Evolutionary conservation across 2,329 filamentous ascomycete genomes (phyloP).

Genomic region (Stachybotrys echinatus): DNA sequence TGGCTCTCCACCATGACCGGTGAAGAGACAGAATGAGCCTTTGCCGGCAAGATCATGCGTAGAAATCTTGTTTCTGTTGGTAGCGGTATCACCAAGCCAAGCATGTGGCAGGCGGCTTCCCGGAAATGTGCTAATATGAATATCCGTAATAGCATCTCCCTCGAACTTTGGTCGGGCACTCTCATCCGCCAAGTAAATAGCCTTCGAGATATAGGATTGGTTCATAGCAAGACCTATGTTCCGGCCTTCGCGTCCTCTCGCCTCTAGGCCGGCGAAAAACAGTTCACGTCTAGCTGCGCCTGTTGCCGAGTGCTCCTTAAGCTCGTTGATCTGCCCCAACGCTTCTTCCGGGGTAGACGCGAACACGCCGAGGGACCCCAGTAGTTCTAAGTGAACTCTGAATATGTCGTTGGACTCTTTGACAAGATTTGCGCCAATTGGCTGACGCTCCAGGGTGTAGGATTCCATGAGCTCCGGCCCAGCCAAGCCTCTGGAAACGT

Average conservation of each 20-base stretch:
- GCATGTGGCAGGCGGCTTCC: constrained; percentile 56
- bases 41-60: constrained; percentile 5
- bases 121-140: constrained; percentile 49
- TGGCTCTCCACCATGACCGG: constrained; percentile 2
- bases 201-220: constrained; percentile 44
- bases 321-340: constrained; percentile 30
- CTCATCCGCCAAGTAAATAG: constrained; percentile 40
- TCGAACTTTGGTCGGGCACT: constrained; percentile 7
- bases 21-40: constrained; percentile 3
- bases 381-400: constrained; percentile 42
- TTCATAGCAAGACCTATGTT: constrained; percentile 56
- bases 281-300: constrained; percentile 31
- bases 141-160: constrained; percentile 34
- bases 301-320: constrained; percentile 27
- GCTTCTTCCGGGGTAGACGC: constrained; percentile 32
- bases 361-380: constrained; percentile 39
- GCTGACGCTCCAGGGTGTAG: constrained; percentile 41
- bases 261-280: constrained; percentile 34
- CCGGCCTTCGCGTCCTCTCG: constrained; percentile 44
- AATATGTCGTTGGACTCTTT: constrained; percentile 53
- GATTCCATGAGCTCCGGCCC: constrained; percentile 31
- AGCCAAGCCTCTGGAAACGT: constrained; percentile 30
- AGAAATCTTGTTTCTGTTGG: neutral
- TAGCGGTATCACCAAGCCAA: constrained; percentile 50
- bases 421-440: constrained; percentile 42